phyloP scores from a whole-genome alignment of 228 moss, liverwort and hornwort genomes.

The Sphagnum magellanicum region DNA sequence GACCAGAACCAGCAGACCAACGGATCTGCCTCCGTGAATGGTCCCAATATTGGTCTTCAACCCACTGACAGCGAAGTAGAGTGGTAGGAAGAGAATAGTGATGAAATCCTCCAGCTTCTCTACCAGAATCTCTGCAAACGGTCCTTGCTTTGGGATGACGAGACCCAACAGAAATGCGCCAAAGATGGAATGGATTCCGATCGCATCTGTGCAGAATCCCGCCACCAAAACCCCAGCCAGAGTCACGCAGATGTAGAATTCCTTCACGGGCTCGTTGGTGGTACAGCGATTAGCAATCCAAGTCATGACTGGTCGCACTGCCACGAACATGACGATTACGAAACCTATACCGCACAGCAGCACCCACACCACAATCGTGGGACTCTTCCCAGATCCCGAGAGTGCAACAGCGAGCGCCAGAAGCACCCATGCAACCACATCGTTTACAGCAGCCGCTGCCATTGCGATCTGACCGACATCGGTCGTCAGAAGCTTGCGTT shows the following conservation, averaged over 20 bases:
- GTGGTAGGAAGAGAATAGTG: slow-evolving; percentile 62
- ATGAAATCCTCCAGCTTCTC: slow-evolving; percentile 71
- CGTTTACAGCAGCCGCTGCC: slow-evolving; percentile 49
- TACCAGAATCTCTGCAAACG: slow-evolving; percentile 59
- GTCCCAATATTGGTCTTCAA: slow-evolving; percentile 57
- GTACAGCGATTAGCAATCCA: slow-evolving; percentile 34
- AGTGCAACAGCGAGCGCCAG: slow-evolving; percentile 48
- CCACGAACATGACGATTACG: slow-evolving; percentile 48
- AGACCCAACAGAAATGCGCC: slow-evolving; percentile 80
- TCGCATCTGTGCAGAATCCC: slow-evolving; percentile 53
- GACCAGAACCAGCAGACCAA: slow-evolving; percentile 50
- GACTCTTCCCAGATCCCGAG: slow-evolving; percentile 45
- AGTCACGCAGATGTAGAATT: slow-evolving; percentile 36
- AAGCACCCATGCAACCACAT: slow-evolving; percentile 47
- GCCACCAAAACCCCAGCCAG: slow-evolving; percentile 51
- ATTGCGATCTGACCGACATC: slow-evolving; percentile 53
- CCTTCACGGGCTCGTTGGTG: slow-evolving; percentile 34
- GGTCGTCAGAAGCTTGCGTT: slow-evolving; percentile 46
- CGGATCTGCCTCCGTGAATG: slow-evolving; percentile 36
- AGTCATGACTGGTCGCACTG: slow-evolving; percentile 48
- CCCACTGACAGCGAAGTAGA: slow-evolving; percentile 74
- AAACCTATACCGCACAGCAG: slow-evolving; percentile 37
- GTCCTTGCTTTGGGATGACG: slow-evolving; percentile 53
- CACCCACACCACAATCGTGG: slow-evolving; percentile 55
- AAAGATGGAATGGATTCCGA: slow-evolving; percentile 83